Conservation (phyloP, 371 early-diverging fungal genomes). For the Circinella umbellata region DNA sequence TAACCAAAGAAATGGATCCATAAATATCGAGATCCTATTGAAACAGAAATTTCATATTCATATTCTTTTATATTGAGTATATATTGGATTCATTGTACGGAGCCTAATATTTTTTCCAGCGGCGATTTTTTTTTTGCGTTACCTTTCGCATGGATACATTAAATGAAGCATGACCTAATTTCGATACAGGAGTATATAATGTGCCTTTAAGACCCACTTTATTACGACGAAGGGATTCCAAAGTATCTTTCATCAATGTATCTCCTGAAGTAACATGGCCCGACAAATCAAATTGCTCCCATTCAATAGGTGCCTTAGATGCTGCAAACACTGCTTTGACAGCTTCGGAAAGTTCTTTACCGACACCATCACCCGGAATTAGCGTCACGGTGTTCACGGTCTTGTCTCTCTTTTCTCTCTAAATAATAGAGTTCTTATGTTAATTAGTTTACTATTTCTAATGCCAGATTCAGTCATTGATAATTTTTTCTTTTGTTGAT, state of each 20-base stretch:
- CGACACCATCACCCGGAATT: conserved; percentile 98
- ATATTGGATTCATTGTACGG: too few species aligned
- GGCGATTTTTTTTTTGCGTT: background rate
- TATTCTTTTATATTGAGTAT: background rate
- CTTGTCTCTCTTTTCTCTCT: conserved; percentile 12
- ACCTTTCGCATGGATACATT: conserved; percentile 90
- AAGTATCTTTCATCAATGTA: conserved; percentile 79
- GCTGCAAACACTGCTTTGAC: conserved; percentile 95
- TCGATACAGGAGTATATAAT: conserved; percentile 90
- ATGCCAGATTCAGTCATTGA: too few species aligned
- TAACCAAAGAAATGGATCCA: conserved; percentile 87
- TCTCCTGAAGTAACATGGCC: conserved; percentile 82
- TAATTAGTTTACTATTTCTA: too few species aligned
- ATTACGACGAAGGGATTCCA: conserved; percentile 91
- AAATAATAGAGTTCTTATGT: background rate
- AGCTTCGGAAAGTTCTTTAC: conserved; percentile 87
- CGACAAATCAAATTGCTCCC: conserved; percentile 93
- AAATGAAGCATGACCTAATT: conserved; percentile 88
- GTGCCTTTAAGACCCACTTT: conserved; percentile 97
- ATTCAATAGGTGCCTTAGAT: conserved; percentile 90
- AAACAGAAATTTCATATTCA: background rate
- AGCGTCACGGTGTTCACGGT: conserved; percentile 87
- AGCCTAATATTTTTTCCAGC: too few species aligned
- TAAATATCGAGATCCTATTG: conserved; percentile 94
- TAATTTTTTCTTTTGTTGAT: background rate